Evolutionary conservation across 1,284 basidiomycete species (phyloP), one percentile per base, ranked within the genome.

Genomic region (Naganishia liquefaciens): DNA sequence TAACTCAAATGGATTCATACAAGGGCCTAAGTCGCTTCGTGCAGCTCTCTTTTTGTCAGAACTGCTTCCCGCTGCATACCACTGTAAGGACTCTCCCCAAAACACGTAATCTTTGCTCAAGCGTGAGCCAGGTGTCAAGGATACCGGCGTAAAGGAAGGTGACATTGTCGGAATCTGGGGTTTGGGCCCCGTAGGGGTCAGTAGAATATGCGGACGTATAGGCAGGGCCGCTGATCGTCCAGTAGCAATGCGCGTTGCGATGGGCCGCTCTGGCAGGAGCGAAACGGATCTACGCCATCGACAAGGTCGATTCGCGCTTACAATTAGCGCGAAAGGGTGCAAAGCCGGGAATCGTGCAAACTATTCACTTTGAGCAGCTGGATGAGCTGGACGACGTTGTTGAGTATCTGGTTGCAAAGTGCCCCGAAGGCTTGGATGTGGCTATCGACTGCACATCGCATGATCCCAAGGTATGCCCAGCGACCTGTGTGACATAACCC

Each of bases 231-330:
- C 46, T 47, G 46, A 52, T 62, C 2, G 11, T 5, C 33, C 33
- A 37, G 33, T 23, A 54, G 37, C 63, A 64, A 52, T 50, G 47
- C n/a, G 46, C 55, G 23, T 19, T 65, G 28, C 63, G 82, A 60
- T 91, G 84, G 82, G 84, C 85, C 0, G 77, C 84, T 65, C 74
- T 88, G 37, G 88, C 88, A 74, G 88, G 87, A 37, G 89, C 88
- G 3, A 82, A 81, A 60, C 84, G 87, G 60, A 82, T 91, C 70
- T 88, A 91, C 70, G 86, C 82, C 5, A 87, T 91, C 73, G 89
- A 91, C 77, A 75, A 77, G n/a, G 80, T 88, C 19, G 83, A 83
- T 0, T 82, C 83, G 66, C 83, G 89, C n/a, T 82, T 91, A 30
- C 80, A 81, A 0, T 82, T 86, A 66, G 88, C 86, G 19, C 70